A percentile compares a stretch with the other conserved stretches of the same genome.
phyloP scores from a whole-genome alignment of 768 basidiomycete species.

The Termitomyces sp. region DNA sequence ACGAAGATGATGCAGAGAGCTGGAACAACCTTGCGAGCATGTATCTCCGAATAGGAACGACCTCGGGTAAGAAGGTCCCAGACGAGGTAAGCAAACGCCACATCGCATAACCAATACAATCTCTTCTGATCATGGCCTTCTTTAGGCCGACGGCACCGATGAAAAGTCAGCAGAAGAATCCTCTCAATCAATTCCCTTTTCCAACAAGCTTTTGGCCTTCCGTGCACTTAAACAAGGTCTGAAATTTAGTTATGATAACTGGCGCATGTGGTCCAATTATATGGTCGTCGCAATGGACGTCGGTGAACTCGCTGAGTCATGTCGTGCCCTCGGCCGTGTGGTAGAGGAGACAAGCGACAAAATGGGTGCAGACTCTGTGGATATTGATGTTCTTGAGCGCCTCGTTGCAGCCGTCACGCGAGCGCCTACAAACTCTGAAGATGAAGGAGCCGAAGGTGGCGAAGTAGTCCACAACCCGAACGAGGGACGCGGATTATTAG shows the following conservation, averaged over 20 bases:
- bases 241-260: slow-evolving; percentile 81
- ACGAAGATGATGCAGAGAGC: slow-evolving; percentile 96
- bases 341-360: slow-evolving; percentile 69
- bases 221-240: slow-evolving; percentile 90
- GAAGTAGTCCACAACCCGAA: slow-evolving; percentile 40
- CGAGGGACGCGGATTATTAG: slow-evolving; percentile 63
- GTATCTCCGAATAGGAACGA: slow-evolving; percentile 77
- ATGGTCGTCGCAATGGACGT: slow-evolving; percentile 92
- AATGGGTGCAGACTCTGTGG: slow-evolving; percentile 56
- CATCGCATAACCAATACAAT: neutral
- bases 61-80: slow-evolving; percentile 14
- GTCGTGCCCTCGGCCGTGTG: slow-evolving; percentile 77
- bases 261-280: slow-evolving; percentile 99
- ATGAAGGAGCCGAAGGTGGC: slow-evolving; percentile 23
- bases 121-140: neutral
- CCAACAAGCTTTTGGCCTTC: slow-evolving; percentile 86
- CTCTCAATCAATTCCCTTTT: slow-evolving; percentile 46
- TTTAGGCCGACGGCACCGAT: neutral
- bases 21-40: slow-evolving; percentile 98
- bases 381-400: slow-evolving; percentile 85
- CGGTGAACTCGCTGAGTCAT: slow-evolving; percentile 87
- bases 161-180: slow-evolving; percentile 11
- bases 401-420: slow-evolving; percentile 86
- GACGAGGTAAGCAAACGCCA: slow-evolving; percentile 19
- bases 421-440: slow-evolving; percentile 36